These are phyloP conservation scores for Choiromyces venosus DNA, from an alignment of 495 filamentous ascomycete species.

Conservation along the genomic window DNA sequence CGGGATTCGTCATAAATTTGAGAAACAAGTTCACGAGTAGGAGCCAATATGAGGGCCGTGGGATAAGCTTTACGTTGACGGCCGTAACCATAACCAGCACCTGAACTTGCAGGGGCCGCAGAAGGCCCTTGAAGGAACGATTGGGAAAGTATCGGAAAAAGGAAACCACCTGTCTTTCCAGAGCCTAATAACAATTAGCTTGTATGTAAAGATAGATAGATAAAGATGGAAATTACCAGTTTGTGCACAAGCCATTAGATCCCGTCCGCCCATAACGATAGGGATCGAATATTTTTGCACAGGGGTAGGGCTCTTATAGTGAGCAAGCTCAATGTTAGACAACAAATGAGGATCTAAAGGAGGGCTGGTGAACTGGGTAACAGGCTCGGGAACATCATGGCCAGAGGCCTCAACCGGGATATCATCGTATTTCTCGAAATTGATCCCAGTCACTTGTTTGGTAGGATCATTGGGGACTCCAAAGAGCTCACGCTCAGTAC, in stretches of 20 bases:
- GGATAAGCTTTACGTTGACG: constrained; percentile 89
- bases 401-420: constrained; percentile 97
- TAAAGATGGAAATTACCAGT: constrained; percentile 55
- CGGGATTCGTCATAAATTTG: constrained; percentile 97
- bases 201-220: background rate
- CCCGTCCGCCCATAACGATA: constrained; percentile 91
- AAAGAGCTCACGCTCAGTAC: constrained; percentile 91
- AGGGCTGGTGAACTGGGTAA: constrained; percentile 83
- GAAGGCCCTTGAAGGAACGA: constrained; percentile 76
- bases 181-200: constrained; percentile 49
- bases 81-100: constrained; percentile 63
- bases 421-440: constrained; percentile 99
- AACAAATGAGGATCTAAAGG: constrained; percentile 88
- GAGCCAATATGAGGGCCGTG: constrained; percentile 89
- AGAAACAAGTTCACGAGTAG: constrained; percentile 94
- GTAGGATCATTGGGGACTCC: constrained; percentile 86
- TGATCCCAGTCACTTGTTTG: constrained; percentile 95
- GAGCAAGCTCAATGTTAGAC: constrained; percentile 83
- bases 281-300: constrained; percentile 98
- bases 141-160: constrained; percentile 96
- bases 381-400: constrained; percentile 86
- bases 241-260: constrained; percentile 98
- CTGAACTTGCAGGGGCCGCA: constrained; percentile 54
- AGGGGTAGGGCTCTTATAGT: constrained; percentile 89
- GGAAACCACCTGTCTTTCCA: constrained; percentile 98